Evolutionary conservation across 129 eudicot species (phyloP).

Genomic region (Tagetes erecta): DNA sequence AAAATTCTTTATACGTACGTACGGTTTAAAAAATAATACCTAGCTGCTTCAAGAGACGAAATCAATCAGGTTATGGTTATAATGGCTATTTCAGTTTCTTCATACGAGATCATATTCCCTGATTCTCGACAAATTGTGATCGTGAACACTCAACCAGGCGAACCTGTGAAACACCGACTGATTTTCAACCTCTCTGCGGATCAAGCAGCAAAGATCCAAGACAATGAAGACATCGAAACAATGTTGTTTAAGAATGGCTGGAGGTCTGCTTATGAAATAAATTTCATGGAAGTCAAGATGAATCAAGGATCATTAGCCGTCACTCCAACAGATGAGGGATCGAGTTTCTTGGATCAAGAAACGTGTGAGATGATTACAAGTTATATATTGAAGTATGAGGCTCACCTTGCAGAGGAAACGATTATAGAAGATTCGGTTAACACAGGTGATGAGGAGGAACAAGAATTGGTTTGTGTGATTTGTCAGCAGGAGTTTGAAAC

Average conservation of each 20-base stretch:
- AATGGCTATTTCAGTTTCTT: too few species aligned
- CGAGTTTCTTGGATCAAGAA: background rate
- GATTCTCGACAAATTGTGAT: too few species aligned
- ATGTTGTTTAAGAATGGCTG: background rate
- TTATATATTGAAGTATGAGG: background rate
- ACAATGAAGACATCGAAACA: constrained; percentile 1
- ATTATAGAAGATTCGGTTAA: too few species aligned
- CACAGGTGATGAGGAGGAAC: background rate
- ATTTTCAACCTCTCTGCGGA: background rate
- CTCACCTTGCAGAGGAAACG: background rate
- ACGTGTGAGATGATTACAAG: background rate
- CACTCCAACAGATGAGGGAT: background rate
- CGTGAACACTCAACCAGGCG: too few species aligned
- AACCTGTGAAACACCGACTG: background rate
- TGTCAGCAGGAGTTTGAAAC: background rate
- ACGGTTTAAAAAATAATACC: too few species aligned
- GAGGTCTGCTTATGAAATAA: background rate
- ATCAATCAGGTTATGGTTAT: too few species aligned
- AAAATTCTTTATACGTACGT: too few species aligned
- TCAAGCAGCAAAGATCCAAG: background rate
- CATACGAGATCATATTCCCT: too few species aligned
- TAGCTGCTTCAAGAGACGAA: too few species aligned
- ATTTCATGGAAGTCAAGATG: background rate
- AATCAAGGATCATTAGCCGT: background rate
- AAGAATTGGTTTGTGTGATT: constrained; percentile 12